A percentile compares a stretch with the other conserved stretches of the same genome.
Conservation (phyloP, 352 stramenopile species). For the Phytophthora meadii region DNA sequence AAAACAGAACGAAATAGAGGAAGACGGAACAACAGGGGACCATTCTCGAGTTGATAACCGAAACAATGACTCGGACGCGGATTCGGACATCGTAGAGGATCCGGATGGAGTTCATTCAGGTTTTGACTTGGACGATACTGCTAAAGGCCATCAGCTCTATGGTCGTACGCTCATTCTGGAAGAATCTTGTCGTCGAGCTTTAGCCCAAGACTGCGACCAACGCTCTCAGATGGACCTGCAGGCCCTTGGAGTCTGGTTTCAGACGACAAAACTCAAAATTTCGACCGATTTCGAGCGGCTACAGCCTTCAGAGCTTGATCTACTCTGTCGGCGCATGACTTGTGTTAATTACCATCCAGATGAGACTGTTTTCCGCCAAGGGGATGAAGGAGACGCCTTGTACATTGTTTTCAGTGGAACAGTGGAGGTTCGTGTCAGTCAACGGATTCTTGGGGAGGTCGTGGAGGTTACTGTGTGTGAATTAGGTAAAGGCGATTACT, state of each 20-base stretch:
- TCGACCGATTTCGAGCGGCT: constrained; percentile 72
- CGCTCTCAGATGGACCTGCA: constrained; percentile 68
- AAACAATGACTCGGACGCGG: constrained; percentile 21
- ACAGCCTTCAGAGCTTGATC: constrained; percentile 62
- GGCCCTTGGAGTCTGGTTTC: constrained; percentile 74
- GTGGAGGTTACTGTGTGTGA: constrained; percentile 78
- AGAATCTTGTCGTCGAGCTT: constrained; percentile 69
- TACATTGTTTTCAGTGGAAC: constrained; percentile 73
- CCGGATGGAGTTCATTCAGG: constrained; percentile 46
- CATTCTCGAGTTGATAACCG: not conserved
- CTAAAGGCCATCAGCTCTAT: constrained; percentile 47
- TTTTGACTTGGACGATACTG: constrained; percentile 46
- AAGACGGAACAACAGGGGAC: constrained; percentile 9
- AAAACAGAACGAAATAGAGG: constrained; percentile 27
- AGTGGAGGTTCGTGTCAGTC: constrained; percentile 68
- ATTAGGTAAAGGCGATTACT: constrained; percentile 73
- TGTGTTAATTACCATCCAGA: constrained; percentile 53
- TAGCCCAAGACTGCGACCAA: constrained; percentile 57
- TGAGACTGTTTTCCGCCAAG: constrained; percentile 73
- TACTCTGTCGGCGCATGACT: constrained; percentile 69
- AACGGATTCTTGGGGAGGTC: constrained; percentile 64
- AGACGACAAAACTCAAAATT: constrained; percentile 80
- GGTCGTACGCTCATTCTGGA: constrained; percentile 71
- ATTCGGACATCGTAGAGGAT: constrained; percentile 33
- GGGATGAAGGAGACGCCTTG: constrained; percentile 75